Base-by-base conservation (phyloP, 2,329 filamentous ascomycete species). In the Sarocladiaceae sp. region DNA sequence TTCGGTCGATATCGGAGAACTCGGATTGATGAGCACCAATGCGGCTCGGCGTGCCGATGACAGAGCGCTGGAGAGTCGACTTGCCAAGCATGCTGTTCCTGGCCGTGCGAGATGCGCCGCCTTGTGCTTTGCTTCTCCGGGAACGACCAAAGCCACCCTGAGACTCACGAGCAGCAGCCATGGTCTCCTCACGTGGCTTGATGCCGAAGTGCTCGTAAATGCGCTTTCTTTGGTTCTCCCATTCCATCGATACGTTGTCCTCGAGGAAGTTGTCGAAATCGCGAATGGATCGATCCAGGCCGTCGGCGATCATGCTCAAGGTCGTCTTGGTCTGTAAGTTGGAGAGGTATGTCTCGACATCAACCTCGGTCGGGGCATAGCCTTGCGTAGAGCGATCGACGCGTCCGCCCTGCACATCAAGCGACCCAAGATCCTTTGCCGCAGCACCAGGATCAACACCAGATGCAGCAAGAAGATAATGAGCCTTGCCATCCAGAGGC, bases 181-280 rank as follows among this genome's bases (percentile, higher is more conserved):
- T 59, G 7, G 64, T 55, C 28, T 77, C 77, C 46, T 84, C 79
- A 22, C 75, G 74, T 5, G 79, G 73, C 64, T 84, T 86, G 64
- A 99, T 87, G 13, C 94, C 94, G 67, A 99, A 97, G 69, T 99
- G 94, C 63, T 96, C 86, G 70, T 97, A 97, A 57, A 99, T 96
- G 58, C 86, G 86, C 68, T 88, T 90, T 56, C 93, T 86, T 72
- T 97, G 93, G 15, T 88, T 86, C 60, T 97, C 92, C 92, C 94
- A 97, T 67, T 97, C 91, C 75, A 96, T 86, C 26, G 91, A 90
- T 48, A 97, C 85, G 64, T 96, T 95, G 62, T 97, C 92, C 66
- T 97, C 92, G 52, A 99, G 77, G 66, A 96, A 97, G 55, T 83
- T 81, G 66, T 99, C 92, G 66, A 99, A 97, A 64, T 97, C 94